Evolutionary conservation across 176 grass and related monocot genomes (phyloP).

Genomic region (Echinochloa phyllopogon): DNA sequence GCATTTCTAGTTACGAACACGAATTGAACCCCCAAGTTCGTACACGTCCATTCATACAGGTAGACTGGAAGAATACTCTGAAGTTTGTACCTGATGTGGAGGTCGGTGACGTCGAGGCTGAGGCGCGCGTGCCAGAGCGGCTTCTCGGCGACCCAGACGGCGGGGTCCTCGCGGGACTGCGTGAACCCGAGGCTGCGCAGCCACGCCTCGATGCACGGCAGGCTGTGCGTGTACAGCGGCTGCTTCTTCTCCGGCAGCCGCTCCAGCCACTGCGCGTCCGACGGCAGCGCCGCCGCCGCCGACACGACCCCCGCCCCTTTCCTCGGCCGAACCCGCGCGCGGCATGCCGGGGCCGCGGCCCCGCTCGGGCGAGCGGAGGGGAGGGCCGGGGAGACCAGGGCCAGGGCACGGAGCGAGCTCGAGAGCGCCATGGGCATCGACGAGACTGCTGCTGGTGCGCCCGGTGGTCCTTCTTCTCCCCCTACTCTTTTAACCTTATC

Average conservation of each 20-base stretch:
- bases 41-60: background rate
- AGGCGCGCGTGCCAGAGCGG: slow-evolving; percentile 85
- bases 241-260: slow-evolving; percentile 92
- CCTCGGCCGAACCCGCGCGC: background rate
- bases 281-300: slow-evolving; percentile 40
- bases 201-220: slow-evolving; percentile 91
- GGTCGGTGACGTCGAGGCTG: slow-evolving; percentile 79
- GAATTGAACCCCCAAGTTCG: background rate
- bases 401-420: slow-evolving; percentile 46
- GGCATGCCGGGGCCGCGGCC: background rate
- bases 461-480: no score
- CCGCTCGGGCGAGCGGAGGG: background rate
- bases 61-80: background rate
- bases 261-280: slow-evolving; percentile 74
- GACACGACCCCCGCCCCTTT: slow-evolving; percentile 26
- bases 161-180: slow-evolving; percentile 68
- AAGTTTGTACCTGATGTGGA: slow-evolving; percentile 66
- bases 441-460: background rate
- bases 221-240: slow-evolving; percentile 88
- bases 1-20: background rate
- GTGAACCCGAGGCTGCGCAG: slow-evolving; percentile 74
- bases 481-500: background rate
- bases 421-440: slow-evolving; percentile 42
- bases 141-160: slow-evolving; percentile 83
- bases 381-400: background rate